phyloP scores from a whole-genome alignment of 2,329 filamentous ascomycete genomes.

The Fusarium liriodendri region DNA sequence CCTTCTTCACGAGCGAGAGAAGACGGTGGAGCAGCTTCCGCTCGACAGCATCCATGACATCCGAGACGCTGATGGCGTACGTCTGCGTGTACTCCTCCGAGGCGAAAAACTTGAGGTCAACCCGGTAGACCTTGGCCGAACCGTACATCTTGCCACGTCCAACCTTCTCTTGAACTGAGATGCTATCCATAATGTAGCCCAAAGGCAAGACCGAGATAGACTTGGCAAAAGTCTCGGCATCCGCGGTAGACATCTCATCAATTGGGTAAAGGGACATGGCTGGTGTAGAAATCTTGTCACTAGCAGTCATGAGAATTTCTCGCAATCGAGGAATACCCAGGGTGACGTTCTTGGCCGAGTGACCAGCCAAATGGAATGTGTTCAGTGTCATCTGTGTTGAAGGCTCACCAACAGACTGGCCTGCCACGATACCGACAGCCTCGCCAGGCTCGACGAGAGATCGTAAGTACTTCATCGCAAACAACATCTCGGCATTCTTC shows the following conservation, averaged over 20 bases:
- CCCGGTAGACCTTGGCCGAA: conserved; percentile 85
- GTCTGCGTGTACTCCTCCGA: conserved; percentile 84
- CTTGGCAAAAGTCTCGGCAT: conserved; percentile 87
- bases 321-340: conserved; percentile 96
- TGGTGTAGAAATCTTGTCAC: conserved; percentile 87
- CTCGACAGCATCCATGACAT: conserved; percentile 86
- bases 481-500: conserved; percentile 84
- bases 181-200: conserved; percentile 84
- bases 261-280: conserved; percentile 87
- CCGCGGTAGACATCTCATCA: conserved; percentile 73
- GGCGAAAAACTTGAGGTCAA: conserved; percentile 86
- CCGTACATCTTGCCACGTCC: conserved; percentile 75
- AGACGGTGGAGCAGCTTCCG: conserved; percentile 80
- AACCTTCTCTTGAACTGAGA: conserved; percentile 82
- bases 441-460: conserved; percentile 95
- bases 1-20: conserved; percentile 76
- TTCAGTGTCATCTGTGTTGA: conserved; percentile 99
- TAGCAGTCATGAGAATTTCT: conserved; percentile 99
- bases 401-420: conserved; percentile 95
- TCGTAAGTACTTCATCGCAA: conserved; percentile 92
- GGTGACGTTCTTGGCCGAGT: conserved; percentile 98
- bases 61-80: conserved; percentile 83
- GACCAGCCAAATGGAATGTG: conserved; percentile 99
- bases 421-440: conserved; percentile 95
- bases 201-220: conserved; percentile 88